These are phyloP conservation scores for Candida suzukii DNA, from an alignment of 805 yeast genomes.

Conservation along the genomic window DNA sequence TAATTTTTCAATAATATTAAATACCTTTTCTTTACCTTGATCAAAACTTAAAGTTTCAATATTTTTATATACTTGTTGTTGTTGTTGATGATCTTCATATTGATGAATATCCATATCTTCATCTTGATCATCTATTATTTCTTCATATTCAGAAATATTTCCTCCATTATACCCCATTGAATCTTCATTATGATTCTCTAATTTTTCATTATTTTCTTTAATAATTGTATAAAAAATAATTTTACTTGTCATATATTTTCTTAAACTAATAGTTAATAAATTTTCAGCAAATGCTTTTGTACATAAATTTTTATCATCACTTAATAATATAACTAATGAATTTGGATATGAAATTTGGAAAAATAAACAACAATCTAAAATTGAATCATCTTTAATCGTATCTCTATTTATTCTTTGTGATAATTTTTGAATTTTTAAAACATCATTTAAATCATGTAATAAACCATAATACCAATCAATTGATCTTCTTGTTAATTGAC, in stretches of 20 bases:
- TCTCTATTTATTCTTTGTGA: slow-evolving; percentile 42
- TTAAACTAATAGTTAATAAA: slow-evolving; percentile 52
- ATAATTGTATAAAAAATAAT: slow-evolving; percentile 5
- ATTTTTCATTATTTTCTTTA: background rate
- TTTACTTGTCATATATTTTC: slow-evolving; percentile 36
- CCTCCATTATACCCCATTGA: too few relatives aligned
- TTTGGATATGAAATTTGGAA: slow-evolving; percentile 32
- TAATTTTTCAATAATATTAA: slow-evolving; percentile 33
- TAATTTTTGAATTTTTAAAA: slow-evolving; percentile 59
- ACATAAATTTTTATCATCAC: slow-evolving; percentile 83
- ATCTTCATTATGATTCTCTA: too few relatives aligned
- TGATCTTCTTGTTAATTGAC: slow-evolving; percentile 55
- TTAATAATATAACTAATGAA: slow-evolving; percentile 50
- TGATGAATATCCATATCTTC: too few relatives aligned
- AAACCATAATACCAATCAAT: slow-evolving; percentile 68
- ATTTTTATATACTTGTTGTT: too few relatives aligned
- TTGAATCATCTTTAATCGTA: slow-evolving; percentile 67
- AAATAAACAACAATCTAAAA: slow-evolving; percentile 76
- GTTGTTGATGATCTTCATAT: too few relatives aligned
- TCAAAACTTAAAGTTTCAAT: too few relatives aligned
- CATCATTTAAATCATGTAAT: slow-evolving; percentile 43
- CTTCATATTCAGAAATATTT: too few relatives aligned
- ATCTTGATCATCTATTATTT: too few relatives aligned
- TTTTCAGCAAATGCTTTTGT: slow-evolving; percentile 65
- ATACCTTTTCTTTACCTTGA: slow-evolving; percentile 21